Percentiles rank a stretch among this genome's conserved stretches.
phyloP scores from a whole-genome alignment of 176 grass and related monocot genomes.

The Thinopyrum elongatum region DNA sequence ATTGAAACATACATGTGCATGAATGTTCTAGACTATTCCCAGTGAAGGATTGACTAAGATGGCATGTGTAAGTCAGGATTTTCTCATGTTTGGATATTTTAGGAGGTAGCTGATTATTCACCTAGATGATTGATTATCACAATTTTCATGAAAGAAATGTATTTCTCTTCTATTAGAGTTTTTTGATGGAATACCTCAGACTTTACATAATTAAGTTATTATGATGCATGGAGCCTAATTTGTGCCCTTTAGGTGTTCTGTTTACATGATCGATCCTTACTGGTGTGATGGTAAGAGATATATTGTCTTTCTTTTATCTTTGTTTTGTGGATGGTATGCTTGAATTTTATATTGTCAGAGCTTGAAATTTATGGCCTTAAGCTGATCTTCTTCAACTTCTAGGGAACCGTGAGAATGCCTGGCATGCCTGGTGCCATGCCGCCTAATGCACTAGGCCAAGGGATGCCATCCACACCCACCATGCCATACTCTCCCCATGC shows the following conservation, averaged over 20 bases:
- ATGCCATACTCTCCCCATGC: constrained; percentile 69
- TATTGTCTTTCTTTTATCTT: background rate
- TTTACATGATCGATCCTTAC: background rate
- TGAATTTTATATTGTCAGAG: constrained; percentile 19
- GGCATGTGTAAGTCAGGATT: no score
- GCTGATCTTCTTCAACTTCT: constrained; percentile 24
- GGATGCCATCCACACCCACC: constrained; percentile 44
- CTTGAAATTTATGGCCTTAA: background rate
- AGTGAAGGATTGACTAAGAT: background rate
- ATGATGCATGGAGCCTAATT: constrained; percentile 22
- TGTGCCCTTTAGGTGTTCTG: background rate
- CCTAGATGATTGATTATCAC: background rate
- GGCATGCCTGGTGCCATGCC: constrained; percentile 44
- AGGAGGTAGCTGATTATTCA: background rate
- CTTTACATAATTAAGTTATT: constrained; percentile 12
- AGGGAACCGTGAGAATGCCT: background rate
- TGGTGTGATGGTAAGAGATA: constrained; percentile 6
- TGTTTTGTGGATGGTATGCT: constrained; percentile 11
- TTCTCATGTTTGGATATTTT: no score
- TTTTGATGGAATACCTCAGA: background rate
- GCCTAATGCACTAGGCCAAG: constrained; percentile 46
- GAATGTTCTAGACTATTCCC: background rate
- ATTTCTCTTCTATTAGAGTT: background rate
- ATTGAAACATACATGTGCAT: constrained; percentile 2
- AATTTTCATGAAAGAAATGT: background rate